Base-by-base conservation (phyloP, 768 basidiomycete genomes). In the Hygrocybe punicea region DNA sequence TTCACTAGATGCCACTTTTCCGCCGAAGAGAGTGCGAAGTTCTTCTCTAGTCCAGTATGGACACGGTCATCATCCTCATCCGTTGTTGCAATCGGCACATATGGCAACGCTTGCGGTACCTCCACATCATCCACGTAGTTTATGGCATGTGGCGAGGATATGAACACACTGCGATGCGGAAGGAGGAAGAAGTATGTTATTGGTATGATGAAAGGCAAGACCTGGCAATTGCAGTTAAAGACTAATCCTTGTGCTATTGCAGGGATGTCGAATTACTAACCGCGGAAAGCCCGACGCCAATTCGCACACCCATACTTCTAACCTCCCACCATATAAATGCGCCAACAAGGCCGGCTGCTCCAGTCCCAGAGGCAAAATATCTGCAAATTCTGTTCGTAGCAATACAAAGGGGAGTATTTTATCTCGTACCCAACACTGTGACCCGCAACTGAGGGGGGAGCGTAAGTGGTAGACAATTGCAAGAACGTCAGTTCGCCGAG, bases 291-390 rank as follows among this genome's bases (percentile, higher is more conserved):
- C 91, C 90, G 21, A 98, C 84, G 1, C 94, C 97, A 10, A 76
- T 64, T 44, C 84, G 81, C 5, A 99, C 92, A 19, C 97, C 96
- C 0, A 96, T 72, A 1, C 84, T 82, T 17, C 97, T 79, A 4
- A 98, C 74, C 60, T 93, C 79, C 96, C 96, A 98, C 97, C 97
- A 98, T 11, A 97, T 66, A 37, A 89, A 88, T 0, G 96, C 93
- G 6, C 96, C 96, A 1, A 87, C 88, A 1, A 99, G 82, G 0
- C 96, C 96, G 0, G 96, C 96, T 4, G 89, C 92, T 1, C 96
- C 96, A 0, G 96, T 98, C 0, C 96, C 96, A 8, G 88, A 87
- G 6, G 95, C 87, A 71, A 98, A 99, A 65, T 93, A 97, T 4
- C 89, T 90, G 42, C 2, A 42, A 45, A 1, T 48, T 51, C 55